Conservation (phyloP, 176 grass and related monocot species). For the Ensete ventricosum region DNA sequence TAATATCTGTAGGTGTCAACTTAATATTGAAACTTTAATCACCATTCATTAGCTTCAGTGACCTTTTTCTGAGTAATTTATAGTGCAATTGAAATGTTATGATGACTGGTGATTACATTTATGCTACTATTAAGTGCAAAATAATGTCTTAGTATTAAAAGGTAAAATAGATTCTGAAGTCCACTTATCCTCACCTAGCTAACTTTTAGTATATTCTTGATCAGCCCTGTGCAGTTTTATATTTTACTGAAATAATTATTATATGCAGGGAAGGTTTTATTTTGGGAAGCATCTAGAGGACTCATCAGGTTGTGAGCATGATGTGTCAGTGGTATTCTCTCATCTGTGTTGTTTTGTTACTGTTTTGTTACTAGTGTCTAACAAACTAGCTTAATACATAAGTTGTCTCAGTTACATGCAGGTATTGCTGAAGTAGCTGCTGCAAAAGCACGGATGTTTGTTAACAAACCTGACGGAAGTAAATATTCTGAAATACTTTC, state of each 20-base stretch:
- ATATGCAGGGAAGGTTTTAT: constrained; percentile 28
- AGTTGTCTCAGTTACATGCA: constrained; percentile 25
- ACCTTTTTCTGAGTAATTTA: too few relatives aligned
- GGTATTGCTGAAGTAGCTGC: constrained; percentile 39
- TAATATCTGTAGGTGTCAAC: constrained; percentile 22
- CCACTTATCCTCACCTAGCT: background rate
- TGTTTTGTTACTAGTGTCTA: background rate
- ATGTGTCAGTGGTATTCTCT: constrained; percentile 16
- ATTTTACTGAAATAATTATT: background rate
- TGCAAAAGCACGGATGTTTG: constrained; percentile 37
- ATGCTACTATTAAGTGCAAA: too few relatives aligned
- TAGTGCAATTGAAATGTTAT: too few relatives aligned
- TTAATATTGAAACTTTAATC: background rate
- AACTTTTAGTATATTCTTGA: background rate
- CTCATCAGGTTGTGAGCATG: constrained; percentile 17
- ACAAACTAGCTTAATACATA: background rate
- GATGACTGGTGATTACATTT: too few relatives aligned
- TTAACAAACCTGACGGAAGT: constrained; percentile 34
- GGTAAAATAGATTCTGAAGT: background rate
- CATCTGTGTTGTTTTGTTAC: background rate
- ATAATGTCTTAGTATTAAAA: too few relatives aligned
- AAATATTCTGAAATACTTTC: constrained; percentile 3
- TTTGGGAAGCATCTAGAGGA: constrained; percentile 25
- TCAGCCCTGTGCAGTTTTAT: background rate
- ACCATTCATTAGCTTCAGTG: background rate